Conservation (phyloP, 257 asterid genomes). For the Salvia hispanica region DNA sequence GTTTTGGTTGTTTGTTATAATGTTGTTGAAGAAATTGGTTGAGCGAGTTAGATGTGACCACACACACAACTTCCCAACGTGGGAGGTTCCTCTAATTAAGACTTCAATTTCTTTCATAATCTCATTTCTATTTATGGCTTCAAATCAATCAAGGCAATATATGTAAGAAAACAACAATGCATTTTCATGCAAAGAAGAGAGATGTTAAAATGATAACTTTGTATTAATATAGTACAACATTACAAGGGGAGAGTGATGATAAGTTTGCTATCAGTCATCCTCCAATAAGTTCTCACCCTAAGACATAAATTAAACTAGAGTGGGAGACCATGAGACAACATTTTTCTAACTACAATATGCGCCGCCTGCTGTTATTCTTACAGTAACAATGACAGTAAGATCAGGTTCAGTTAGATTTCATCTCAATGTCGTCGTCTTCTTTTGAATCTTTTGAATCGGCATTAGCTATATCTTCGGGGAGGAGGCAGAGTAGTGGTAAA, state of each 20-base stretch:
- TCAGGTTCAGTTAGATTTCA: constrained; percentile 66
- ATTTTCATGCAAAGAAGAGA: not conserved
- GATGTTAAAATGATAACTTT: not conserved
- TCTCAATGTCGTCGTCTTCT: constrained; percentile 58
- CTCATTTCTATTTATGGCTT: constrained; percentile 7
- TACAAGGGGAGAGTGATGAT: not conserved
- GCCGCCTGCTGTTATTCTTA: constrained; percentile 16
- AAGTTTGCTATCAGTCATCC: not conserved
- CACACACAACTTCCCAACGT: constrained; percentile 47
- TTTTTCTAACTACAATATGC: constrained; percentile 32
- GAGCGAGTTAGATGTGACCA: constrained; percentile 43
- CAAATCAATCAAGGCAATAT: not conserved
- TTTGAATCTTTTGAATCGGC: constrained; percentile 37
- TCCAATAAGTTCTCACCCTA: constrained; percentile 5
- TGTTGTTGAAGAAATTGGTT: constrained; percentile 27
- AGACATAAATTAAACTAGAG: not conserved
- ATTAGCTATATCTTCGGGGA: constrained; percentile 63
- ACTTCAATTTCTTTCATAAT: constrained; percentile 1
- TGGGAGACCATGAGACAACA: not conserved
- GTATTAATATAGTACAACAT: not conserved
- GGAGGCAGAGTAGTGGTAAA: constrained; percentile 85
- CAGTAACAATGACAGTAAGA: constrained; percentile 9
- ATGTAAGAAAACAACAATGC: not conserved
- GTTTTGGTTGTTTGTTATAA: constrained; percentile 30
- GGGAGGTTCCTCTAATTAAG: constrained; percentile 27